Percentiles rank a stretch among this genome's conserved stretches.
phyloP scores from a whole-genome alignment of 768 basidiomycete species.

The Lactarius pseudohatsudake region DNA sequence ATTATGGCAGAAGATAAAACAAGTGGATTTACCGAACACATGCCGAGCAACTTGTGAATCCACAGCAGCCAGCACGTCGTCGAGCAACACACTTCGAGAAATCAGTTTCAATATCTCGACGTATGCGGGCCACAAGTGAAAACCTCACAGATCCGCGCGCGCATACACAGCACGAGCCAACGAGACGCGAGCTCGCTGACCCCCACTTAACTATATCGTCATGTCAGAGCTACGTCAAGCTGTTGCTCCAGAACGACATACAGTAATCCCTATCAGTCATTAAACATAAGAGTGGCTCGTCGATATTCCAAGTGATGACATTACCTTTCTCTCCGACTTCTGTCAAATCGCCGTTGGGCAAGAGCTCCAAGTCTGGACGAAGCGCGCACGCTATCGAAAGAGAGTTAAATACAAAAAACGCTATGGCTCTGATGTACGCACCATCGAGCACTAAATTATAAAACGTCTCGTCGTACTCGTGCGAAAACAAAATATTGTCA shows the following conservation, averaged over 20 bases:
- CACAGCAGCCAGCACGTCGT: slow-evolving; percentile 86
- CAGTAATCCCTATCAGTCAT: slow-evolving; percentile 51
- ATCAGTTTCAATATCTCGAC: slow-evolving; percentile 8
- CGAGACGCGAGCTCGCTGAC: slow-evolving; percentile 79
- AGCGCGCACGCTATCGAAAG: slow-evolving; percentile 72
- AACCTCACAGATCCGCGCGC: slow-evolving; percentile 77
- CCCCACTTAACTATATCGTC: slow-evolving; percentile 63
- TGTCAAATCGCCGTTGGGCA: slow-evolving; percentile 80
- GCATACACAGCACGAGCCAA: slow-evolving; percentile 90
- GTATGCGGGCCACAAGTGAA: not conserved
- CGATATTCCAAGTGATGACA: slow-evolving; percentile 22
- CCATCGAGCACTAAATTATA: slow-evolving; percentile 83
- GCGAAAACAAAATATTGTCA: slow-evolving; percentile 91
- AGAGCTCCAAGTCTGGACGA: slow-evolving; percentile 70
- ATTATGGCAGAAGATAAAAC: not conserved
- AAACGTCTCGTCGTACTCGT: slow-evolving; percentile 82
- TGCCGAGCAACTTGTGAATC: slow-evolving; percentile 88
- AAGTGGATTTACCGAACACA: slow-evolving; percentile 58
- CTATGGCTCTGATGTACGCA: slow-evolving; percentile 31
- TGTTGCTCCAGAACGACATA: slow-evolving; percentile 36
- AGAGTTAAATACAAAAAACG: slow-evolving; percentile 1
- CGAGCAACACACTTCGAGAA: slow-evolving; percentile 62
- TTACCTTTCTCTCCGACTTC: slow-evolving; percentile 84
- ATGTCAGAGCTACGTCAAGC: slow-evolving; percentile 4
- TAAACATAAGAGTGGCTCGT: not conserved